phyloP scores from a whole-genome alignment of 1,284 basidiomycete species.

The Agaricales sp. region DNA sequence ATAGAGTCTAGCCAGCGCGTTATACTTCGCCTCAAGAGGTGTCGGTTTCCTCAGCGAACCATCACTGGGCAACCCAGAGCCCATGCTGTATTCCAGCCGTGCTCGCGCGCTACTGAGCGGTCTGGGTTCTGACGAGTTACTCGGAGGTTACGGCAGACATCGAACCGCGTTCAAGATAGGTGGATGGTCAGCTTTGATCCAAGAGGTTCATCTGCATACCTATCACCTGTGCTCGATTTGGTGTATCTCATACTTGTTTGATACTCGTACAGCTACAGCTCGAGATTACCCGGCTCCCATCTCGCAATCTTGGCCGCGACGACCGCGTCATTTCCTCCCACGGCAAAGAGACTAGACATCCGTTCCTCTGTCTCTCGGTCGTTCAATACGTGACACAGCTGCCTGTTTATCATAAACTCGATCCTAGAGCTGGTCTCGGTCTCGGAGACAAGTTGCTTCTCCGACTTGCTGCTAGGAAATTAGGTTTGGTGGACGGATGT shows the following conservation, averaged over 20 bases:
- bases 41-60: conserved; percentile 41
- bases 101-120: conserved; percentile 87
- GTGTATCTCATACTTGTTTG: conserved; percentile 1
- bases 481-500: conserved; percentile 65
- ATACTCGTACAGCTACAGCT: conserved; percentile 67
- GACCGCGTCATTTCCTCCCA: conserved; percentile 86
- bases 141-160: conserved; percentile 92
- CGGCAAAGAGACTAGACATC: conserved; percentile 85
- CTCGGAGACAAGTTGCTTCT: conserved; percentile 85
- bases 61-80: conserved; percentile 22
- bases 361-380: conserved; percentile 76
- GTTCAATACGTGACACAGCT: conserved; percentile 65
- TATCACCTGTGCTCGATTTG: neutral
- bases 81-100: conserved; percentile 51
- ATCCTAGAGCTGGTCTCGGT: conserved; percentile 58
- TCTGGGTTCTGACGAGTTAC: conserved; percentile 89
- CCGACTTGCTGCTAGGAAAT: conserved; percentile 52
- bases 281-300: conserved; percentile 86
- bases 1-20: conserved; percentile 82
- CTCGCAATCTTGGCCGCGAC: conserved; percentile 87
- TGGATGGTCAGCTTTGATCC: conserved; percentile 66
- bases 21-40: conserved; percentile 89
- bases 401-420: conserved; percentile 75
- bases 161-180: conserved; percentile 60
- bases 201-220: conserved; percentile 51